A percentile compares a stretch with the other conserved stretches of the same genome.
Conservation (phyloP, 2,329 filamentous ascomycete species). For the Fusarium aywerte region DNA sequence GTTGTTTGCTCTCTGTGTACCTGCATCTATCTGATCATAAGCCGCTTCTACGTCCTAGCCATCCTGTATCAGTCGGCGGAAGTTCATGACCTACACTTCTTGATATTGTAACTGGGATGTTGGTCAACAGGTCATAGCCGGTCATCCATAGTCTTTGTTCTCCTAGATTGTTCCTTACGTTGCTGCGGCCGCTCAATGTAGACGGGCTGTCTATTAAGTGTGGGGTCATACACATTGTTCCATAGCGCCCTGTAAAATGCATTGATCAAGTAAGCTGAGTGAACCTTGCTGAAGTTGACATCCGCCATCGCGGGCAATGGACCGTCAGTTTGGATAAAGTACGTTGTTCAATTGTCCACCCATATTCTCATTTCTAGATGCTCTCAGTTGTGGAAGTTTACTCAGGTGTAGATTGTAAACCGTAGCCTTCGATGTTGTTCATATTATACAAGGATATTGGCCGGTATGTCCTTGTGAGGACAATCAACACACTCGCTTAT, state of each 20-base stretch:
- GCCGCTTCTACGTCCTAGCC: not conserved
- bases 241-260: not conserved
- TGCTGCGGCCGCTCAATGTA: not conserved
- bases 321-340: no score
- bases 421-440: no score
- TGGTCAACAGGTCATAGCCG: not conserved
- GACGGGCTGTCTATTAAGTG: not conserved
- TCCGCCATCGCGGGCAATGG: not conserved
- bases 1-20: constrained; percentile 1
- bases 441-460: no score
- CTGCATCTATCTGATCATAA: not conserved
- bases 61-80: not conserved
- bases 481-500: no score
- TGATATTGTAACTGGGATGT: no score
- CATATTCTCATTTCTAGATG: no score
- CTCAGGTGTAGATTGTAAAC: no score
- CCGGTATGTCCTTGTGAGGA: no score
- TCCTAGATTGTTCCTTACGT: not conserved
- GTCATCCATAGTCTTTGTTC: not conserved
- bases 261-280: not conserved
- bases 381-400: no score
- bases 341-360: no score
- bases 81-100: not conserved
- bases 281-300: no score
- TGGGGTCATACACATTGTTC: not conserved